These are phyloP conservation scores for Chaetomium globosum DNA, from an alignment of 2,329 filamentous ascomycete species.

Conservation along the genomic window DNA sequence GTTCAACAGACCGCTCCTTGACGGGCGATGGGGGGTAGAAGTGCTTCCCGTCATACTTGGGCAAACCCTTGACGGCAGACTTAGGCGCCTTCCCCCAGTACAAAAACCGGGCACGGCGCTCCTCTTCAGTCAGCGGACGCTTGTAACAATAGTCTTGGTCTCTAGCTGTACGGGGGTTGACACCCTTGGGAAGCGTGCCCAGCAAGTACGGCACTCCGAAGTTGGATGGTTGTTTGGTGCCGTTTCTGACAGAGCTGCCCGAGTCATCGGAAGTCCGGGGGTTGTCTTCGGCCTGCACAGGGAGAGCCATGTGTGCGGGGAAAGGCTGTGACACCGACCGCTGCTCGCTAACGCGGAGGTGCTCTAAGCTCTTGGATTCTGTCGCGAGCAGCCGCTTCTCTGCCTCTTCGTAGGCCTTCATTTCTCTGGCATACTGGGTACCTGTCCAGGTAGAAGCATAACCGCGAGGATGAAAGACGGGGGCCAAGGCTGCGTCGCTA, in stretches of 20 bases:
- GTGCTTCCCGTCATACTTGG: slow-evolving; percentile 67
- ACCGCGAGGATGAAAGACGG: slow-evolving; percentile 52
- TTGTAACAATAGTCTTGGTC: slow-evolving; percentile 57
- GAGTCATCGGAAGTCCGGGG: not conserved
- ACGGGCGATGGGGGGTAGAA: slow-evolving; percentile 62
- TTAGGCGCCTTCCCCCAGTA: slow-evolving; percentile 63
- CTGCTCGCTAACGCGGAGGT: slow-evolving; percentile 9
- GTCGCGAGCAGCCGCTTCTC: slow-evolving; percentile 23
- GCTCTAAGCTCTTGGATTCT: slow-evolving; percentile 12
- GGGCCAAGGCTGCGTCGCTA: slow-evolving; percentile 52
- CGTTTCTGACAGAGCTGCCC: slow-evolving; percentile 2
- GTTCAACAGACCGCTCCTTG: slow-evolving; percentile 41
- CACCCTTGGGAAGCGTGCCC: slow-evolving; percentile 53
- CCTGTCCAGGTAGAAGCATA: slow-evolving; percentile 29
- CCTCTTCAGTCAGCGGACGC: slow-evolving; percentile 61
- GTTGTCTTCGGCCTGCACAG: not conserved
- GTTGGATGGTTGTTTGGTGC: slow-evolving; percentile 15
- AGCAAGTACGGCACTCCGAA: slow-evolving; percentile 56
- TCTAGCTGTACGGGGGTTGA: slow-evolving; percentile 47
- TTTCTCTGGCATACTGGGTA: slow-evolving; percentile 28
- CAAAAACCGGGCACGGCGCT: slow-evolving; percentile 60
- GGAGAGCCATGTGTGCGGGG: not conserved
- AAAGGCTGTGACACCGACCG: slow-evolving; percentile 24
- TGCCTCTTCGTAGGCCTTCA: slow-evolving; percentile 29
- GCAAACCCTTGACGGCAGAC: slow-evolving; percentile 55